Conservation (phyloP, 371 early-diverging fungal genomes). For the Rhizopus stolonifer region DNA sequence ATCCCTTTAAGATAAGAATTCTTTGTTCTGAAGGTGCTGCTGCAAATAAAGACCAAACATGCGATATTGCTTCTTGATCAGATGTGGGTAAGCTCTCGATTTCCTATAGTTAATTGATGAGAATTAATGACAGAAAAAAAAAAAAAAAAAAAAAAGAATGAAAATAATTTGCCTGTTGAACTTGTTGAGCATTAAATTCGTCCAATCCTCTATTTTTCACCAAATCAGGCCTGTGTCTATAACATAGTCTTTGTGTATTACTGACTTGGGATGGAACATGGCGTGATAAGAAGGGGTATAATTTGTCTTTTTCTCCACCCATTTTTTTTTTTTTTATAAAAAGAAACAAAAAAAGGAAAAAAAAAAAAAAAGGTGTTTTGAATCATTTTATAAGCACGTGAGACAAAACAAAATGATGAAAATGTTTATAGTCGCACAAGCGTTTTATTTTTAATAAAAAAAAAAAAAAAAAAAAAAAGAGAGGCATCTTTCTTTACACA, state of each 20-base stretch:
- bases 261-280: constrained; percentile 40
- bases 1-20: constrained; percentile 63
- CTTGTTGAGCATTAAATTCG: constrained; percentile 17
- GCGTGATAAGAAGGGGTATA: constrained; percentile 34
- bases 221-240: constrained; percentile 35
- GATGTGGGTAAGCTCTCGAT: constrained; percentile 43
- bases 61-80: constrained; percentile 54
- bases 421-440: constrained; percentile 3
- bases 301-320: neutral
- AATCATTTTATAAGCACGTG: constrained; percentile 16
- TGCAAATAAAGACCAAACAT: constrained; percentile 62
- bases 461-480: constrained; percentile 3
- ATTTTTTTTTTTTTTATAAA: neutral
- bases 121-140: too few relatives aligned
- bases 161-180: neutral
- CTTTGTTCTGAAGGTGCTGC: constrained; percentile 61
- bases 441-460: neutral
- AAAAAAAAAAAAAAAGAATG: too few relatives aligned
- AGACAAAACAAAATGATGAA: constrained; percentile 14
- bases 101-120: constrained; percentile 24
- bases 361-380: neutral
- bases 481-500: neutral
- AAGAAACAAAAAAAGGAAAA: neutral
- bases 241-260: constrained; percentile 30
- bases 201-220: constrained; percentile 27